Evolutionary conservation across 2,329 filamentous ascomycete species (phyloP), one percentile per base, ranked within the genome.

Genomic region (Diaporthe eres): DNA sequence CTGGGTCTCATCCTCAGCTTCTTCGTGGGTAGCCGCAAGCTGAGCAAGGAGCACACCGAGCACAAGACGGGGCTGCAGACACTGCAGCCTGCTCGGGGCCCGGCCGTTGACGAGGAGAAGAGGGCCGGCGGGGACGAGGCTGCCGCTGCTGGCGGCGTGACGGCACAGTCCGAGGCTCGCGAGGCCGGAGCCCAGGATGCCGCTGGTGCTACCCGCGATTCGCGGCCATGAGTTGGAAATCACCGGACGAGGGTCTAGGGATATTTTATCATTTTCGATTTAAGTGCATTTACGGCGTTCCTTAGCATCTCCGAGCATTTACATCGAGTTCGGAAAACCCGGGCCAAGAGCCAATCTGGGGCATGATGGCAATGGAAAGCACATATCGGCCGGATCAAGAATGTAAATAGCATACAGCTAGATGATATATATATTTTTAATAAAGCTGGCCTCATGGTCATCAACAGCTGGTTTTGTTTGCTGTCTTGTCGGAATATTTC

Each of bases 31-130:
- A 87, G 88, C 78, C 85, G 84, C 71, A 85, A 84, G 77, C 83
- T 92, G 74, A 90, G 86, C 82, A 89, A 87, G 78, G 85, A 89
- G 42, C 90, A 92, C 75, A 84, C 86, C 49, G 90, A 90, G 82
- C 87, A 90, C 80, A 90, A 90, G 85, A 92, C 90, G 0, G 90
- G 90, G 0, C 79, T 92, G 74, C 82, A 87, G 57, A 83, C 81
- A 58, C 77, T 86, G 78, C 84, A 82, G 80, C 78, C 79, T 58
- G 83, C 80, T 58, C 77, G 86, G 78, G 84, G 82, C 79, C 78
- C 79, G 10, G 80, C 81, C 31, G 81, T 68, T 53, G 77, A 80
- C 6, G 79, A 82, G 31, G 79, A 78, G 53, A 75, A 77, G 37
- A 65, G 63, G 0, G 78, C 73, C 5, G 63, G 42, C 22, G 71